phyloP scores from a whole-genome alignment of 352 stramenopile genomes.

The Pythium aristosporum region DNA sequence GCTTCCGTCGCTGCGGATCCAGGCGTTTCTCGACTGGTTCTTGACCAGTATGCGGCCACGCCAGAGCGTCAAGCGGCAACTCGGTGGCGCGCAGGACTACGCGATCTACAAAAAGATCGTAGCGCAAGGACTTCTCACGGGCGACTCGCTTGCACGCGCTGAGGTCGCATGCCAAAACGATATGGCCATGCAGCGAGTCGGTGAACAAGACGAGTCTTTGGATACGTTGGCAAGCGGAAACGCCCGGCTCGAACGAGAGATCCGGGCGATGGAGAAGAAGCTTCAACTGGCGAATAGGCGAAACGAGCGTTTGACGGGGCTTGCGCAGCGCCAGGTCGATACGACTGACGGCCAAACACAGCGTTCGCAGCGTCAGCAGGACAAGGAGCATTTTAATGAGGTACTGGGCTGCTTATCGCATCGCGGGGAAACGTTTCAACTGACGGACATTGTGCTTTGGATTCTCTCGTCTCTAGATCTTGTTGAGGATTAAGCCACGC shows the following conservation, averaged over 20 bases:
- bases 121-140: constrained; percentile 16
- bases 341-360: constrained; percentile 14
- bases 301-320: constrained; percentile 30
- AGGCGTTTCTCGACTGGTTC: constrained; percentile 51
- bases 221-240: constrained; percentile 28
- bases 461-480: constrained; percentile 2
- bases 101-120: constrained; percentile 34
- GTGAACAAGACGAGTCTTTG: constrained; percentile 27
- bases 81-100: constrained; percentile 27
- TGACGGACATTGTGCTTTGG: not conserved
- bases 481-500: constrained; percentile 3
- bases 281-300: constrained; percentile 26
- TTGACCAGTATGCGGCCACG: constrained; percentile 30
- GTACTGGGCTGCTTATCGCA: constrained; percentile 2
- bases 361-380: constrained; percentile 7
- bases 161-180: constrained; percentile 27
- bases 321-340: constrained; percentile 28
- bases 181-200: constrained; percentile 3
- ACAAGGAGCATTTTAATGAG: constrained; percentile 28
- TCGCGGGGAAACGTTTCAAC: too few species aligned
- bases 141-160: constrained; percentile 24
- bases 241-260: constrained; percentile 28
- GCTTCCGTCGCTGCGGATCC: constrained; percentile 40
- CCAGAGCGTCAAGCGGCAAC: constrained; percentile 30
- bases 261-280: constrained; percentile 31